Evolutionary conservation across 129 eudicot genomes (phyloP), one percentile per base, ranked within the genome.

Genomic region (Flaveria robusta): DNA sequence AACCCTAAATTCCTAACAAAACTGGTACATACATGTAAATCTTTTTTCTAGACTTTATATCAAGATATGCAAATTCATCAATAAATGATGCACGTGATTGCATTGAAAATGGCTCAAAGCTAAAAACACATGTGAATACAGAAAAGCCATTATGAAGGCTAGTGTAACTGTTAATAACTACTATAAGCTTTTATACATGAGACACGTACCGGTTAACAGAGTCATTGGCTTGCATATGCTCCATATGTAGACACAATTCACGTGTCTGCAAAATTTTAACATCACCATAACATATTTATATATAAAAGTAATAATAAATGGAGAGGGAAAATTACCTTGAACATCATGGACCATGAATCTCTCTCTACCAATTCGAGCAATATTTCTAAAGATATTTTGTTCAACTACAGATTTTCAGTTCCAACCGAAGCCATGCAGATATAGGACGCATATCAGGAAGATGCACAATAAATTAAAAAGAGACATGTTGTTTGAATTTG

Each of bases 401-500:
- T 51, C 55, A 15, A 50, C 58, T 15, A 51, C 58, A 51, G 18
- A 51, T 0, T 49, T 13, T 51, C 18, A 47, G 52, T 47, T 47
- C n/a, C 52, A 13, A 47, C 52, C 3, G 6, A 47, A 15, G 43
- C 58, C 58, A 51, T 51, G 10, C 8, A 51, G 18, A 51, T n/a
- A 5, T 16, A n/a, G 58, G 23, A 16, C 22, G 1, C 18, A 10
- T 51, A 51, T n/a, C 8, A 9, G 23, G 22, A 51, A 51, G 58
- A 51, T n/a, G 23, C 23, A n/a, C 10, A 51, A 51, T 18, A 69
- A 52, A 67, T 15, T 63, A 68, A 63, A 74, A 20, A 45, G 39
- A 0, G 78, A 65, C 50, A 83, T 80, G 86, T 9, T 9, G 46
- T 85, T 92, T 66, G 72, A 59, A 75, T 79, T 72, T 83, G 81